Evolutionary conservation across 1,139 yeast genomes (phyloP).

Genomic region (Arxiozyma telluris): DNA sequence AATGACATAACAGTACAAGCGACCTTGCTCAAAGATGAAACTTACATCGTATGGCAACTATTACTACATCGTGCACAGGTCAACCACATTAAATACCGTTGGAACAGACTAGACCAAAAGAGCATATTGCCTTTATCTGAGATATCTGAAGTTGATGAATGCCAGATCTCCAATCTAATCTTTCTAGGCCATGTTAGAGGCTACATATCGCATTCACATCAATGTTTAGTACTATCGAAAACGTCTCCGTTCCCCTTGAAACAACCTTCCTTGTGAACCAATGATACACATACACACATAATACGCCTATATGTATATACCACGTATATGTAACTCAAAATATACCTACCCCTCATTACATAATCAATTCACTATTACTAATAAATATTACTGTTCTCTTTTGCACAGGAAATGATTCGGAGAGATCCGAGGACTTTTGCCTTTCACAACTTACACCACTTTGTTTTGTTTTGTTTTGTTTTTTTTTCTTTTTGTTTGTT

Average conservation of each 20-base stretch:
- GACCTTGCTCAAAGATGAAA: neutral
- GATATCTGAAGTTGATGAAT: conserved; percentile 1
- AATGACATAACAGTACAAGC: neutral
- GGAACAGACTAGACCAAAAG: neutral
- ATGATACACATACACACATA: neutral
- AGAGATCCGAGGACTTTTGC: too few species aligned
- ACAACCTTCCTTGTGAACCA: neutral
- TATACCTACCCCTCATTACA: too few species aligned
- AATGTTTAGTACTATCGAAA: conserved; percentile 3
- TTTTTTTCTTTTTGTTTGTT: neutral
- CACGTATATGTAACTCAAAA: neutral
- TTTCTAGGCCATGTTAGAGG: conserved; percentile 1
- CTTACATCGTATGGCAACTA: neutral
- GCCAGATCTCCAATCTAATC: conserved; percentile 4
- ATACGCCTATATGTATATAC: neutral
- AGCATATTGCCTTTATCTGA: neutral
- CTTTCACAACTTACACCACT: too few species aligned
- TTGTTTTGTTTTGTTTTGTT: neutral
- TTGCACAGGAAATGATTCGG: too few species aligned
- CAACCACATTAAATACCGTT: neutral
- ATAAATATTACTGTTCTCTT: too few species aligned
- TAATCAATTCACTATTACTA: too few species aligned
- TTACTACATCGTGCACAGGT: neutral
- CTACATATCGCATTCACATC: conserved; percentile 4
- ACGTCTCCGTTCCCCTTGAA: conserved; percentile 1